Evolutionary conservation across 2,329 filamentous ascomycete genomes (phyloP).

Genomic region (Fusarium sp.): DNA sequence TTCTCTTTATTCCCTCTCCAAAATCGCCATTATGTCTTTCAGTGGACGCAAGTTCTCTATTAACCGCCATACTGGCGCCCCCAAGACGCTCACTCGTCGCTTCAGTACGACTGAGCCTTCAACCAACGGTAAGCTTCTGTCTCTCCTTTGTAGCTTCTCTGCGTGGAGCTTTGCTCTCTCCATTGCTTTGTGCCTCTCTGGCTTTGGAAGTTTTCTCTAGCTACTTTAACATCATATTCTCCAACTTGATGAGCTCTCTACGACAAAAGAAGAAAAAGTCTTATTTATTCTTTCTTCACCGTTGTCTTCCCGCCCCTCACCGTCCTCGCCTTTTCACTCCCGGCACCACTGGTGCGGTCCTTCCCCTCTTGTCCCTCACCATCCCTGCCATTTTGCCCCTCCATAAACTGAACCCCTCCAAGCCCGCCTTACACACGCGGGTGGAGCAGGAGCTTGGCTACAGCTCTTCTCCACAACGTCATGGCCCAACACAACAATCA

Average conservation of each 20-base stretch:
- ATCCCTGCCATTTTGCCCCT: slow-evolving; percentile 31
- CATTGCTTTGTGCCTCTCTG: neutral
- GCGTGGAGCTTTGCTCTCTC: neutral
- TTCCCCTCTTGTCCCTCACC: slow-evolving; percentile 13
- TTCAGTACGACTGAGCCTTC: slow-evolving; percentile 71
- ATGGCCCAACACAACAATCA: slow-evolving; percentile 6
- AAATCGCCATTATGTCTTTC: slow-evolving; percentile 58
- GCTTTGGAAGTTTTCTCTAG: neutral
- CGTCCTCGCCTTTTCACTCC: slow-evolving; percentile 38
- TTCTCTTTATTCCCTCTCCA: slow-evolving; percentile 4
- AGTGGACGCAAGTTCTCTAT: slow-evolving; percentile 74
- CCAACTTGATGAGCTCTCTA: neutral
- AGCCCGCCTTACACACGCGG: slow-evolving; percentile 21
- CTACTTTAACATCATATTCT: neutral
- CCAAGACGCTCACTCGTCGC: slow-evolving; percentile 64
- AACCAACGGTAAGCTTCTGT: slow-evolving; percentile 60
- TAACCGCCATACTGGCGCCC: slow-evolving; percentile 73
- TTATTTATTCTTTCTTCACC: slow-evolving; percentile 19
- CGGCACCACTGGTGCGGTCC: slow-evolving; percentile 25
- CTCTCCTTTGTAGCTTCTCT: neutral
- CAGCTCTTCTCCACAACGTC: slow-evolving; percentile 36
- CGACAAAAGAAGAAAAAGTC: slow-evolving; percentile 3
- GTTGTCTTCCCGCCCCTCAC: slow-evolving; percentile 39
- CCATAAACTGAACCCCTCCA: slow-evolving; percentile 31
- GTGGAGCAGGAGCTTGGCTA: slow-evolving; percentile 15